phyloP scores from a whole-genome alignment of 495 filamentous ascomycete species.

The Aspergillus cristatus region DNA sequence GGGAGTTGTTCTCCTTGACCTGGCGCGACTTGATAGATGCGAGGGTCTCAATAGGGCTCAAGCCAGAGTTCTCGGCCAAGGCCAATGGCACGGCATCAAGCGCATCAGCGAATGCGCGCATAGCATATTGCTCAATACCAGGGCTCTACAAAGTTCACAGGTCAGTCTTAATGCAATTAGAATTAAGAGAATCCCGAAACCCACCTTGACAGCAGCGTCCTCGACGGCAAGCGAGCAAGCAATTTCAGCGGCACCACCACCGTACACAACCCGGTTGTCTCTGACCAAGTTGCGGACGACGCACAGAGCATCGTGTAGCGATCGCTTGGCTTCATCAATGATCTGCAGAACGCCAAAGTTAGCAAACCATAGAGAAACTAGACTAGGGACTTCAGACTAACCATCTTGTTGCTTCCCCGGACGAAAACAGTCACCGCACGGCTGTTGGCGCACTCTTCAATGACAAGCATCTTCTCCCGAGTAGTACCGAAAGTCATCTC shows the following conservation, averaged over 20 bases:
- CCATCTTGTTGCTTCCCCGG: slow-evolving; percentile 99
- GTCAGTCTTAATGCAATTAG: slow-evolving; percentile 4
- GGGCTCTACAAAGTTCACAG: slow-evolving; percentile 57
- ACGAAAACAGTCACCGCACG: slow-evolving; percentile 94
- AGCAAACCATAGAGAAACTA: slow-evolving; percentile 10
- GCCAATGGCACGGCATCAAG: slow-evolving; percentile 95
- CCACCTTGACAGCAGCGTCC: slow-evolving; percentile 80
- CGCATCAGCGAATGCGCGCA: slow-evolving; percentile 95
- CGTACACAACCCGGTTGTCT: slow-evolving; percentile 98
- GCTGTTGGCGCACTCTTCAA: slow-evolving; percentile 98
- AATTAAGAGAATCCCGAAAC: slow-evolving; percentile 3
- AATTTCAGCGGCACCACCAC: slow-evolving; percentile 94
- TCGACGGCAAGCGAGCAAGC: slow-evolving; percentile 95
- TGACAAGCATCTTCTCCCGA: slow-evolving; percentile 97
- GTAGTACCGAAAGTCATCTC: slow-evolving; percentile 97
- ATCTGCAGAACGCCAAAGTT: slow-evolving; percentile 53
- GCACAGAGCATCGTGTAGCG: slow-evolving; percentile 93
- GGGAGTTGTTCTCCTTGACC: slow-evolving; percentile 76
- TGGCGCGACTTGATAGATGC: slow-evolving; percentile 93
- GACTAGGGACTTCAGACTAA: slow-evolving; percentile 30
- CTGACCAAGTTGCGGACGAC: slow-evolving; percentile 93
- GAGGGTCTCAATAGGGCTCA: slow-evolving; percentile 91
- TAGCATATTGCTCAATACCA: slow-evolving; percentile 94
- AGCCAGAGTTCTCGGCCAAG: slow-evolving; percentile 90
- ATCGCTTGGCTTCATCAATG: slow-evolving; percentile 97